A percentile compares a stretch with the other conserved stretches of the same genome.
These are phyloP conservation scores for Seiridium cupressi DNA, from an alignment of 2,329 filamentous ascomycete genomes.

Conservation along the genomic window DNA sequence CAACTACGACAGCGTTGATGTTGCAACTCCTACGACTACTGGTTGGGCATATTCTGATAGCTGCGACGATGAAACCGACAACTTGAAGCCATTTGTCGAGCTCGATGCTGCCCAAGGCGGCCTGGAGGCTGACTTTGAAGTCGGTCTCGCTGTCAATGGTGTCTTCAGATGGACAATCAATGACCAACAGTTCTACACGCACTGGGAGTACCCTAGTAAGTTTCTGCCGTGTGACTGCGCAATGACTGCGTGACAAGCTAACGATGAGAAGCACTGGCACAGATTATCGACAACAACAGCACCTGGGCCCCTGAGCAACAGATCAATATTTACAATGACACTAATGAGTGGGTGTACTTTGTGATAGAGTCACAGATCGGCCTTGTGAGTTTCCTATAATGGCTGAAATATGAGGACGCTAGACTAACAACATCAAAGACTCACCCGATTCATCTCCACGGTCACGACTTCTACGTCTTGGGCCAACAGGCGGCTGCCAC, in stretches of 20 bases:
- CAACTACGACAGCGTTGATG: constrained; percentile 31
- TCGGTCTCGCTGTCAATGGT: constrained; percentile 22
- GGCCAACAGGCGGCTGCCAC: constrained; percentile 27
- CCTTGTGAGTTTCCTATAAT: constrained; percentile 13
- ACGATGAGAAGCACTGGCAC: constrained; percentile 24
- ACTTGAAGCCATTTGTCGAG: constrained; percentile 33
- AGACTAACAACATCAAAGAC: neutral
- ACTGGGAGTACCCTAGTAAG: constrained; percentile 45
- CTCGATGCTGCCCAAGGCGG: constrained; percentile 27
- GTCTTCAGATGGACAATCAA: constrained; percentile 50
- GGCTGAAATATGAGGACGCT: neutral
- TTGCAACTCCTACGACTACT: constrained; percentile 13
- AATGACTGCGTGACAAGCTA: neutral
- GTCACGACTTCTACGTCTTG: constrained; percentile 41
- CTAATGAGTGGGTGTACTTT: constrained; percentile 32
- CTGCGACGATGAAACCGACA: constrained; percentile 33
- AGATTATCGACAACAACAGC: constrained; percentile 22
- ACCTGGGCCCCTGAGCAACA: constrained; percentile 24
- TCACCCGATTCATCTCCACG: constrained; percentile 44
- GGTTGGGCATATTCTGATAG: constrained; percentile 15
- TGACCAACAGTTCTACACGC: constrained; percentile 42
- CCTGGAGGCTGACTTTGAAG: constrained; percentile 24
- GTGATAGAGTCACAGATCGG: constrained; percentile 25
- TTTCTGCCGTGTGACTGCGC: neutral
- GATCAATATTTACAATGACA: constrained; percentile 26